Conservation (phyloP, 164 flowering plant species). For the Magnolia sinica region DNA sequence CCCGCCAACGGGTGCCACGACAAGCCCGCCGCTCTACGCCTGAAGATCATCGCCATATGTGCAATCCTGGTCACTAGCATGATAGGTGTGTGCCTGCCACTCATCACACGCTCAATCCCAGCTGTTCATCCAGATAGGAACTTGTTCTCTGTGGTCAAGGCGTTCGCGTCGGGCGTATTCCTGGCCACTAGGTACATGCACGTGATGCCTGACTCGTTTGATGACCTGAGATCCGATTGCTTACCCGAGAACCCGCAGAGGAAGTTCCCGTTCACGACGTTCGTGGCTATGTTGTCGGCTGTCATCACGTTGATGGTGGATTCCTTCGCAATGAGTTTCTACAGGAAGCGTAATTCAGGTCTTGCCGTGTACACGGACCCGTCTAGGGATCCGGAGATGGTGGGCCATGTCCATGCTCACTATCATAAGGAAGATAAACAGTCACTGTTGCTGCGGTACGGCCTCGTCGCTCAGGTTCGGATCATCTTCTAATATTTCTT, state of each 20-base stretch:
- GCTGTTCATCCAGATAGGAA: constrained; percentile 11
- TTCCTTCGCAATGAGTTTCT: constrained; percentile 12
- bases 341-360: not conserved
- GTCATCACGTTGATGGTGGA: constrained; percentile 17
- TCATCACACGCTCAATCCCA: constrained; percentile 7
- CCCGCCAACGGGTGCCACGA: constrained; percentile 5
- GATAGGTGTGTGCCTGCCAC: constrained; percentile 19
- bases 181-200: constrained; percentile 27
- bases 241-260: constrained; percentile 18
- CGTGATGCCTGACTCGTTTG: constrained; percentile 21
- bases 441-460: constrained; percentile 7
- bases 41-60: constrained; percentile 18
- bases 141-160: constrained; percentile 14
- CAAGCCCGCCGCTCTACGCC: not conserved
- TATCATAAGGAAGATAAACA: not conserved
- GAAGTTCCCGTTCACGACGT: constrained; percentile 18
- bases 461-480: constrained; percentile 15
- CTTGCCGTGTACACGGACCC: not conserved
- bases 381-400: not conserved
- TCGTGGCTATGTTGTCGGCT: constrained; percentile 24
- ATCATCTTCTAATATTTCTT: too few species aligned
- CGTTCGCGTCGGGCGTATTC: constrained; percentile 21
- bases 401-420: too few species aligned
- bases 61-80: constrained; percentile 18
- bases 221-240: constrained; percentile 13